Base-by-base conservation (phyloP, 2,329 filamentous ascomycete species). In the Hypoxylon sp. region DNA sequence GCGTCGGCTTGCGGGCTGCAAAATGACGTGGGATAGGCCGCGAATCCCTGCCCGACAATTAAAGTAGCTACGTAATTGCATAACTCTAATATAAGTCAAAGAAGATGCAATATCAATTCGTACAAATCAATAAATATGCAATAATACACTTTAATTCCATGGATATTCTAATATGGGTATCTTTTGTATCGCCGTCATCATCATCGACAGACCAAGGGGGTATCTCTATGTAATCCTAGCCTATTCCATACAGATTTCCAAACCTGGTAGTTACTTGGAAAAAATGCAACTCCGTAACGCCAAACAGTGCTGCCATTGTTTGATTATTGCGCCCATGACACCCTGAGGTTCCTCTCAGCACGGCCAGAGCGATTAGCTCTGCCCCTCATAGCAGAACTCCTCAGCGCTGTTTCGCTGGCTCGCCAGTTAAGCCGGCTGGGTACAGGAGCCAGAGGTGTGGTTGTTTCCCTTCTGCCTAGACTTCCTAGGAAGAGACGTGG, bases 391-490 rank as follows among this genome's bases (percentile, higher is more conserved):
- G 72, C 72, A 14, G 75, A 75, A 45, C 72, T 69, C 21, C 72
- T 72, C 55, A 75, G 60, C 5, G 72, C 50, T 51, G 75, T 76
- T 48, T 74, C 74, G 23, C 69, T 67, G 10, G 59, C 70, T 55
- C 71, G 71, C 71, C 70, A 76, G 34, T 69, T 71, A 10, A 59
- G 38, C 30, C 71, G 59, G 49, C 65, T 74, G 2, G 76, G 76
- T 21, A 76, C 69, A 2, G 77, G 77, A 23, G 75, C 77, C 19
- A 78, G 58, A 5, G 77, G 77, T 23, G 77, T 78, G 14, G 77
- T 78, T 5, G 76, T 76, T 69, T 74, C 72, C 38, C 69, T 68
- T 60, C 69, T 63, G n/a, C 68, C 70, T 25, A 76, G 65, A 28
- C 69, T 65, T 14, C 74, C 76, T 11, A 75, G 66, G 23, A 78